Evolutionary conservation across 192 early-diverging fungal genomes (phyloP).

Genomic region (Ambispora gerdemannii): DNA sequence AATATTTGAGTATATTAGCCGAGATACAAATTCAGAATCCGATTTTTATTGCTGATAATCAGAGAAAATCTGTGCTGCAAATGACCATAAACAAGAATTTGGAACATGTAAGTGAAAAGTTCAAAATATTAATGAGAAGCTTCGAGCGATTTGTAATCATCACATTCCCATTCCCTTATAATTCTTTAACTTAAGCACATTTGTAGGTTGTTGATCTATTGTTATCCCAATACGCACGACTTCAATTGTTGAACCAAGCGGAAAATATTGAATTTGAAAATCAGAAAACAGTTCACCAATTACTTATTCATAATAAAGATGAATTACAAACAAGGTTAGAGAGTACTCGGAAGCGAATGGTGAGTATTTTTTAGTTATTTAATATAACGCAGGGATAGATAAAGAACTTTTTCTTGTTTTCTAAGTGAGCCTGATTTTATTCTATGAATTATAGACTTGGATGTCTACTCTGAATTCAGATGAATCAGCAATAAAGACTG

Average conservation of each 20-base stretch:
- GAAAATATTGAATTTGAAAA: slow-evolving; percentile 10
- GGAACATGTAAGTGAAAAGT: neutral
- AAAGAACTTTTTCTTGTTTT: neutral
- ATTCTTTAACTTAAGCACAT: neutral
- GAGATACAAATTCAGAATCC: slow-evolving; percentile 7
- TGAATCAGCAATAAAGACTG: neutral
- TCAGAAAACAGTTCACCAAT: slow-evolving; percentile 9
- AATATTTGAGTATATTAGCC: neutral
- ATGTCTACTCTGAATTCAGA: neutral
- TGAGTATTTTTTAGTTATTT: neutral
- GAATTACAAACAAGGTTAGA: neutral
- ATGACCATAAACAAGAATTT: neutral
- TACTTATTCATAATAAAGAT: neutral
- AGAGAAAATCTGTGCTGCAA: slow-evolving; percentile 2
- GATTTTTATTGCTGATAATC: slow-evolving; percentile 9
- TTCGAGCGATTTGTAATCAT: neutral
- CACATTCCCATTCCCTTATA: neutral
- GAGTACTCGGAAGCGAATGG: neutral
- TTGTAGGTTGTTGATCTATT: slow-evolving; percentile 13
- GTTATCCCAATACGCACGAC: slow-evolving; percentile 4
- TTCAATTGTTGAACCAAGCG: slow-evolving; percentile 1
- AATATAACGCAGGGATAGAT: neutral
- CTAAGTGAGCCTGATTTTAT: neutral
- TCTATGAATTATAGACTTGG: neutral
- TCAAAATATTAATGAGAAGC: neutral